Conservation (phyloP, 2,329 filamentous ascomycete species). For the Sclerotinia sclerotiorum region DNA sequence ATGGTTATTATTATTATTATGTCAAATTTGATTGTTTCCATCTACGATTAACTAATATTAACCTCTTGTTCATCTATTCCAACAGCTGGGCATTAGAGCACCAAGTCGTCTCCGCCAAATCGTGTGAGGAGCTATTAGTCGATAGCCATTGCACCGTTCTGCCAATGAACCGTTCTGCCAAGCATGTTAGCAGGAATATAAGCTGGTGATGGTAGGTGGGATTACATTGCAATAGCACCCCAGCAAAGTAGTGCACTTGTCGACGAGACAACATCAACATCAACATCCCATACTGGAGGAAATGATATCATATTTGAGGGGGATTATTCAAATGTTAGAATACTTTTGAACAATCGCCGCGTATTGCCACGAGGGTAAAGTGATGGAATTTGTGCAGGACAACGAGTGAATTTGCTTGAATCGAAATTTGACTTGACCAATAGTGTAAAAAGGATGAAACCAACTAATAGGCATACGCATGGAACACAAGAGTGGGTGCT, state of each 20-base stretch:
- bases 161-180: neutral
- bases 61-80: neutral
- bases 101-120: neutral
- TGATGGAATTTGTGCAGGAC: neutral
- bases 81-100: neutral
- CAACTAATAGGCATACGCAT: neutral
- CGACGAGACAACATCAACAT: neutral
- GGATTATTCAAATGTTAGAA: neutral
- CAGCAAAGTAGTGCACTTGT: neutral
- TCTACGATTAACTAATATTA: neutral
- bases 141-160: neutral
- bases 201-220: neutral
- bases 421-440: neutral
- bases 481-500: neutral
- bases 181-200: neutral
- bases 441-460: neutral
- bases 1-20: conserved; percentile 2
- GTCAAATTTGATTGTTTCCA: neutral
- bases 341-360: neutral
- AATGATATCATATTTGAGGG: neutral
- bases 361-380: neutral
- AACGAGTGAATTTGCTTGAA: neutral
- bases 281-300: neutral
- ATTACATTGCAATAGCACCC: neutral
- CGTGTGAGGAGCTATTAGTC: neutral